Conservation (phyloP, 2,329 filamentous ascomycete species). For the Cladosporium velox region DNA sequence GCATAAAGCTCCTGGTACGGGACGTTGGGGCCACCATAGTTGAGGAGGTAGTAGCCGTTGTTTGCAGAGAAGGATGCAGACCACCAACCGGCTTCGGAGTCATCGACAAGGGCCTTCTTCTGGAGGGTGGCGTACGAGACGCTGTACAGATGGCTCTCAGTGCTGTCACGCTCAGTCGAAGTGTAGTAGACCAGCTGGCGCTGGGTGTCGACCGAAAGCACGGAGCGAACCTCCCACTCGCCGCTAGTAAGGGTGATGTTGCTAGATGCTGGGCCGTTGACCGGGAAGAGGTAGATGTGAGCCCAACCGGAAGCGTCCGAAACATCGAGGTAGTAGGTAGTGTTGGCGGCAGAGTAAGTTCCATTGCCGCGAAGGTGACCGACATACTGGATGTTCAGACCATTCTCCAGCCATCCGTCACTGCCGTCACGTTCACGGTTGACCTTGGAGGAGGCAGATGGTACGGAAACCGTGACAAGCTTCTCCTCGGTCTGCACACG, state of each 20-base stretch:
- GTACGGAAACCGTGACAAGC: constrained; percentile 60
- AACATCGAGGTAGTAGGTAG: constrained; percentile 64
- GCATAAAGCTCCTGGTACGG: constrained; percentile 69
- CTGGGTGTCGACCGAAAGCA: constrained; percentile 61
- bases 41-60: constrained; percentile 66
- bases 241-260: constrained; percentile 60
- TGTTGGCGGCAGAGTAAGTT: constrained; percentile 37
- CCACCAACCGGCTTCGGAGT: constrained; percentile 60
- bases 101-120: constrained; percentile 63
- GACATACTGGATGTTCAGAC: constrained; percentile 58
- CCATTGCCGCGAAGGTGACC: constrained; percentile 46
- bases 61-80: constrained; percentile 65
- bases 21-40: constrained; percentile 65
- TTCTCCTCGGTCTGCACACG: constrained; percentile 68
- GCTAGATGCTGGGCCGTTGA: constrained; percentile 54
- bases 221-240: constrained; percentile 64
- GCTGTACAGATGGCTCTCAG: constrained; percentile 68
- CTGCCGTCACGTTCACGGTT: constrained; percentile 60
- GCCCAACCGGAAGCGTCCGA: constrained; percentile 67
- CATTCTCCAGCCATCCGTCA: constrained; percentile 65
- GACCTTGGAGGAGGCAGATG: constrained; percentile 47
- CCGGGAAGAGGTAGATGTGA: constrained; percentile 66
- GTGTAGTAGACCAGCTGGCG: constrained; percentile 64
- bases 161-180: constrained; percentile 66
- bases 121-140: constrained; percentile 59